Conservation (phyloP, 768 basidiomycete genomes). For the Crepidotus variabilis region DNA sequence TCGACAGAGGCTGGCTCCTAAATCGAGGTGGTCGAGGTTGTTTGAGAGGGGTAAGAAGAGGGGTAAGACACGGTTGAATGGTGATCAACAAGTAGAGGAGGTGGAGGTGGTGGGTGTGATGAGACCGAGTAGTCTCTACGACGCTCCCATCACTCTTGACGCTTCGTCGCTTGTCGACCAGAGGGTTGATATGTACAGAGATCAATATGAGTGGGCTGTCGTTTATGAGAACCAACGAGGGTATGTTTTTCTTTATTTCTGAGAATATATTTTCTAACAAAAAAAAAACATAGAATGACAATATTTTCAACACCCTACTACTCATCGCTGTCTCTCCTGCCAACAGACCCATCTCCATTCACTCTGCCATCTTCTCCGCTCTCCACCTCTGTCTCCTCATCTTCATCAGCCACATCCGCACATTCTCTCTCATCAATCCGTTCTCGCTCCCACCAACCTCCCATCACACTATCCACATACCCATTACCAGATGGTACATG, state of each 20-base stretch:
- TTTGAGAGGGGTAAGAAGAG: neutral
- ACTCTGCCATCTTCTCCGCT: slow-evolving; percentile 58
- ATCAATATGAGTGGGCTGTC: slow-evolving; percentile 72
- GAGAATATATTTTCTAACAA: neutral
- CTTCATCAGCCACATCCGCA: slow-evolving; percentile 69
- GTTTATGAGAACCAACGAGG: slow-evolving; percentile 84
- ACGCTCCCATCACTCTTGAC: slow-evolving; percentile 30
- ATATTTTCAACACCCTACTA: slow-evolving; percentile 73
- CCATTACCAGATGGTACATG: slow-evolving; percentile 78
- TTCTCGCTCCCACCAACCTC: slow-evolving; percentile 44
- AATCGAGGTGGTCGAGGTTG: slow-evolving; percentile 23
- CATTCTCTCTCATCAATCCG: slow-evolving; percentile 44
- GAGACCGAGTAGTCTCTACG: slow-evolving; percentile 1
- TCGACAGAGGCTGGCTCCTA: slow-evolving; percentile 39
- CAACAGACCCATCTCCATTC: slow-evolving; percentile 66
- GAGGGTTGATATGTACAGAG: slow-evolving; percentile 27
- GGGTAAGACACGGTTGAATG: neutral
- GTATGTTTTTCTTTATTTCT: slow-evolving; percentile 32
- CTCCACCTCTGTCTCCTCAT: slow-evolving; percentile 37
- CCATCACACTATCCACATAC: slow-evolving; percentile 56
- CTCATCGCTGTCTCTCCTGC: slow-evolving; percentile 66
- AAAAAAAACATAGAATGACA: slow-evolving; percentile 39
- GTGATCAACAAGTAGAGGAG: neutral
- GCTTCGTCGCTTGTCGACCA: slow-evolving; percentile 15
- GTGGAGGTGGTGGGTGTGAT: neutral